Conservation (phyloP, 768 basidiomycete species). For the Cystobasidium tubakii region DNA sequence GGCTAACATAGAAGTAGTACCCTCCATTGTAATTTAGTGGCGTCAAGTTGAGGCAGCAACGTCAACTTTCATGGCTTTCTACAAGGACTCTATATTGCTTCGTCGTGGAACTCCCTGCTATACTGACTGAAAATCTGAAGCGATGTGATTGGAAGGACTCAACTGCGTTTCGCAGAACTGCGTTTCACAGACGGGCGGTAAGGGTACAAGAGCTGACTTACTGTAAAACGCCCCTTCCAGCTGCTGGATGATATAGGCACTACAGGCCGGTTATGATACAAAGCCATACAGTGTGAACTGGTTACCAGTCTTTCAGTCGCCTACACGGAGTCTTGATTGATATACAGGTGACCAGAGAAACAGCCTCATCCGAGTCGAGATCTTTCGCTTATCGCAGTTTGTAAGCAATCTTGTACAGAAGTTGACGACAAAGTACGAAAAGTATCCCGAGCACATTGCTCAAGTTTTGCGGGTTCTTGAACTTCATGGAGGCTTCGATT, state of each 20-base stretch:
- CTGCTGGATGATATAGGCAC: background rate
- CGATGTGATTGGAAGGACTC: too few relatives aligned
- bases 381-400: too few relatives aligned
- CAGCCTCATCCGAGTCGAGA: background rate
- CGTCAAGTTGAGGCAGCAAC: too few relatives aligned
- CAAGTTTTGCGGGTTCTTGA: too few relatives aligned
- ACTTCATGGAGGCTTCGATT: background rate
- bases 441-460: too few relatives aligned
- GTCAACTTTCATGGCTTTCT: too few relatives aligned
- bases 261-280: background rate
- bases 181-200: background rate
- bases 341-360: background rate
- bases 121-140: slow-evolving; percentile 1
- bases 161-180: too few relatives aligned
- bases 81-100: background rate
- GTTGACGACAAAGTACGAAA: too few relatives aligned
- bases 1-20: too few relatives aligned
- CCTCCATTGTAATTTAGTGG: too few relatives aligned
- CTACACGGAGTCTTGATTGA: background rate
- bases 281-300: background rate
- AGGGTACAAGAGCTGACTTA: background rate
- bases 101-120: background rate
- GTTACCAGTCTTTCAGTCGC: background rate
- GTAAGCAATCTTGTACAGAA: too few relatives aligned
- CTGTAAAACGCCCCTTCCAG: background rate